Conservation (phyloP, 2,329 filamentous ascomycete genomes). For the Penicillium digitatum region DNA sequence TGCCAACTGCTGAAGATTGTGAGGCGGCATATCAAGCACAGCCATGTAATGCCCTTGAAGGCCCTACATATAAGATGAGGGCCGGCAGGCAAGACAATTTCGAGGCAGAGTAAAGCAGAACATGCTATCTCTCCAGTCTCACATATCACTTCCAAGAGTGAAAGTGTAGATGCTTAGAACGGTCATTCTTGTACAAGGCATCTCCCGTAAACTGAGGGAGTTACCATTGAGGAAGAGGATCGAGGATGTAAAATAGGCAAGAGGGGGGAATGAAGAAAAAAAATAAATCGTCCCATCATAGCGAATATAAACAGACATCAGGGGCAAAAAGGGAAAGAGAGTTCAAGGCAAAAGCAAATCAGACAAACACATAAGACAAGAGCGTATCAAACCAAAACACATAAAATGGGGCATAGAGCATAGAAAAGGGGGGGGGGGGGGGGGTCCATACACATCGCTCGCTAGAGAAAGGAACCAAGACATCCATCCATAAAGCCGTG, state of each 20-base stretch:
- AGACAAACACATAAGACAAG: constrained; percentile 9
- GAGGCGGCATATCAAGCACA: background rate
- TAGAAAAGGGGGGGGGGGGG: constrained; percentile 22
- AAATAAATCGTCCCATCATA: constrained; percentile 14
- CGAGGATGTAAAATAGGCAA: constrained; percentile 1
- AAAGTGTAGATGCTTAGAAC: constrained; percentile 5
- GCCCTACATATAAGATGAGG: background rate
- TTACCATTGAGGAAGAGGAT: constrained; percentile 10
- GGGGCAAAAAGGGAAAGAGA: constrained; percentile 9
- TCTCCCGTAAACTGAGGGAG: constrained; percentile 14
- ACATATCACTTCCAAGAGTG: background rate
- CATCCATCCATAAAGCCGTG: constrained; percentile 32
- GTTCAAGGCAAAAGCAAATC: constrained; percentile 14
- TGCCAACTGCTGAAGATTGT: background rate
- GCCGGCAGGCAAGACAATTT: background rate
- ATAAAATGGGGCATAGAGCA: constrained; percentile 20
- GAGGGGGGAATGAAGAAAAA: constrained; percentile 9
- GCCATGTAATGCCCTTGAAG: background rate
- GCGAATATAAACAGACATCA: constrained; percentile 18
- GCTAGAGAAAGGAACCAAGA: constrained; percentile 30
- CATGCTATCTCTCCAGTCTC: background rate
- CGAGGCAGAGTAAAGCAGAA: background rate
- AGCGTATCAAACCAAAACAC: constrained; percentile 7
- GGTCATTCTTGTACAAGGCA: constrained; percentile 27
- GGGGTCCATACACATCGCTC: constrained; percentile 34